A percentile compares a stretch with the other conserved stretches of the same genome.
Evolutionary conservation across 306 rosid genomes (phyloP).

Genomic region (Acacia confusa): DNA sequence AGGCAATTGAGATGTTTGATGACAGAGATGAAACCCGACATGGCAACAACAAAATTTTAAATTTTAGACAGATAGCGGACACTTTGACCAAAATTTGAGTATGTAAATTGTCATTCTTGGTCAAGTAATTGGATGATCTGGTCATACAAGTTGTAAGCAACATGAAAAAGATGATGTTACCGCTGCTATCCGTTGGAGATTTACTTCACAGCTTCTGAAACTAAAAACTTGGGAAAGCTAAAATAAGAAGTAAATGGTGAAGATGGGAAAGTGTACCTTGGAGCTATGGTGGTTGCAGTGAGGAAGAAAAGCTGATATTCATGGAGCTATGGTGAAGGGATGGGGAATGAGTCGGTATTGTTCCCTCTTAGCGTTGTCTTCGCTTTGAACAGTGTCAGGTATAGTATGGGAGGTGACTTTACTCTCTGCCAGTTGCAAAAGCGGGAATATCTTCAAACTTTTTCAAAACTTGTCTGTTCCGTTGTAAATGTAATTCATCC

Average conservation of each 20-base stretch:
- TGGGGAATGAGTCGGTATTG: background rate
- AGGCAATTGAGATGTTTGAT: background rate
- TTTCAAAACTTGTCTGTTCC: slow-evolving; percentile 19
- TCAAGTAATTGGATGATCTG: background rate
- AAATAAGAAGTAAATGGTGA: background rate
- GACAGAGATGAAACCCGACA: background rate
- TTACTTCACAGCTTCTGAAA: background rate
- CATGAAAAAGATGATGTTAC: background rate
- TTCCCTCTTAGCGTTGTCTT: background rate
- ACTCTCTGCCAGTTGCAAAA: slow-evolving; percentile 1
- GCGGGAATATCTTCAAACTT: slow-evolving; percentile 27
- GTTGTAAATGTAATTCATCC: background rate
- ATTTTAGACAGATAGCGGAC: background rate
- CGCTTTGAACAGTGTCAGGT: background rate
- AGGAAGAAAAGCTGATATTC: background rate
- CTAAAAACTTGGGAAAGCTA: background rate
- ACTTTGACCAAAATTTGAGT: background rate
- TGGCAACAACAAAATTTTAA: background rate
- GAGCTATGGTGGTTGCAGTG: background rate
- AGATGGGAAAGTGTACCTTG: background rate
- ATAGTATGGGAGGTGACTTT: background rate
- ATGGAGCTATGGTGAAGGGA: background rate
- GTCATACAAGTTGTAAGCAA: background rate
- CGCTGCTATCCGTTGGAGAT: background rate
- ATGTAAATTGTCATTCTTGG: background rate